Percentiles rank a stretch among this genome's conserved stretches.
These are phyloP conservation scores for Alternaria sp. DNA, from an alignment of 2,329 filamentous ascomycete genomes.

Conservation along the genomic window DNA sequence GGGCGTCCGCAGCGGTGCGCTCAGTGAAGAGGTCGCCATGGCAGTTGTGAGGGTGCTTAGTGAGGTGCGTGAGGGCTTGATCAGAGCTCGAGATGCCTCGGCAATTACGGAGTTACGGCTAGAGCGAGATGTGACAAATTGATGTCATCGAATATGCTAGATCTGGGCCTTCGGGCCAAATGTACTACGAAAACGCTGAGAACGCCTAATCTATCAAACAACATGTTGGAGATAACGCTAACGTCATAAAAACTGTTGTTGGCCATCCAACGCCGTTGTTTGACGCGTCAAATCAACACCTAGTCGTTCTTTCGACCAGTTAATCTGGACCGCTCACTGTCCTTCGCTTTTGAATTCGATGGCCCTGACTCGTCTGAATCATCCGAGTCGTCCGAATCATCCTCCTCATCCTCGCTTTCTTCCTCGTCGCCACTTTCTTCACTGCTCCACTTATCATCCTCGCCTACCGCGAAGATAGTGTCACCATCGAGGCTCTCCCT, in stretches of 20 bases:
- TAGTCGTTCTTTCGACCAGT: constrained; percentile 46
- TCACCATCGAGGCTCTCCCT: constrained; percentile 79
- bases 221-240: constrained; percentile 5
- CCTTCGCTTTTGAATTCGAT: constrained; percentile 54
- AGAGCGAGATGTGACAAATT: not conserved
- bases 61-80: constrained; percentile 4
- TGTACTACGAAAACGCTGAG: constrained; percentile 7
- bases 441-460: constrained; percentile 84
- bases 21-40: constrained; percentile 18
- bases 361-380: constrained; percentile 56
- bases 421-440: constrained; percentile 48
- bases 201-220: constrained; percentile 7
- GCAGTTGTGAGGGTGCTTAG: not conserved
- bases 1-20: not conserved
- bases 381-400: constrained; percentile 6
- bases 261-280: constrained; percentile 17
- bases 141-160: not conserved
- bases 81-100: constrained; percentile 15
- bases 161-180: not conserved
- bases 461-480: constrained; percentile 92
- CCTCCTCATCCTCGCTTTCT: constrained; percentile 9
- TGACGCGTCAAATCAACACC: constrained; percentile 6
- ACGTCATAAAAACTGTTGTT: constrained; percentile 5
- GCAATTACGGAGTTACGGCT: constrained; percentile 24
- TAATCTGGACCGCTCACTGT: constrained; percentile 40